Conservation (phyloP, 257 asterid species). For the Euphrasia confusa region DNA sequence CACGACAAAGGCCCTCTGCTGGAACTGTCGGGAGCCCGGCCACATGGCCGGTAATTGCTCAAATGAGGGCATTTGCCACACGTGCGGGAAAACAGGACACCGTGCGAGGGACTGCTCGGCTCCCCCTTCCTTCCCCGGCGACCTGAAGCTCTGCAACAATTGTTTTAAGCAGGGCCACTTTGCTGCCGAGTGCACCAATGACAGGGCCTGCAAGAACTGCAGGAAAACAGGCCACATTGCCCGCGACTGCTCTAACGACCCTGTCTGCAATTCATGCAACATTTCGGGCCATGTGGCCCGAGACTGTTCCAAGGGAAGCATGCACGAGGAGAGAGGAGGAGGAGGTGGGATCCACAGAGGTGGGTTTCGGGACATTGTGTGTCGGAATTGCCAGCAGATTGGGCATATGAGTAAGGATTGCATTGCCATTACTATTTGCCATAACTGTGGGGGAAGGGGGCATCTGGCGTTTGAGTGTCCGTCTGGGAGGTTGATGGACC, state of each 20-base stretch:
- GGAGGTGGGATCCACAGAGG: constrained; percentile 50
- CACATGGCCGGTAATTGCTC: constrained; percentile 79
- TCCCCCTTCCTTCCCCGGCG: constrained; percentile 59
- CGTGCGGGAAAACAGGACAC: constrained; percentile 80
- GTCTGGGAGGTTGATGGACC: constrained; percentile 45
- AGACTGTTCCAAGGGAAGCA: constrained; percentile 60
- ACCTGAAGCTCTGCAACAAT: constrained; percentile 70
- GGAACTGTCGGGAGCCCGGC: constrained; percentile 90
- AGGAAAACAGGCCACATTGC: constrained; percentile 73
- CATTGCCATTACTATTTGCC: constrained; percentile 56
- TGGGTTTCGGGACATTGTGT: constrained; percentile 60
- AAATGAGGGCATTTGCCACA: constrained; percentile 76
- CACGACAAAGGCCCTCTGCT: constrained; percentile 66
- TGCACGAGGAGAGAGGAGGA: constrained; percentile 52
- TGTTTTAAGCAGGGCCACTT: constrained; percentile 84
- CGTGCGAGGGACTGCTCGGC: constrained; percentile 67
- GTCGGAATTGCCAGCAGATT: constrained; percentile 70
- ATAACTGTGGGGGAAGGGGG: constrained; percentile 91
- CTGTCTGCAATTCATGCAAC: constrained; percentile 69
- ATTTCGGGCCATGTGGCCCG: constrained; percentile 67
- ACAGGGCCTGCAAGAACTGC: constrained; percentile 82
- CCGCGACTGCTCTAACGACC: constrained; percentile 62
- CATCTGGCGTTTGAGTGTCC: constrained; percentile 83
- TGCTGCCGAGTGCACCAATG: constrained; percentile 68
- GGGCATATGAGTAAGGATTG: constrained; percentile 89